Evolutionary conservation across 2,329 filamentous ascomycete genomes (phyloP), one percentile per base, ranked within the genome.

Genomic region (Colletotrichum zoysiae): DNA sequence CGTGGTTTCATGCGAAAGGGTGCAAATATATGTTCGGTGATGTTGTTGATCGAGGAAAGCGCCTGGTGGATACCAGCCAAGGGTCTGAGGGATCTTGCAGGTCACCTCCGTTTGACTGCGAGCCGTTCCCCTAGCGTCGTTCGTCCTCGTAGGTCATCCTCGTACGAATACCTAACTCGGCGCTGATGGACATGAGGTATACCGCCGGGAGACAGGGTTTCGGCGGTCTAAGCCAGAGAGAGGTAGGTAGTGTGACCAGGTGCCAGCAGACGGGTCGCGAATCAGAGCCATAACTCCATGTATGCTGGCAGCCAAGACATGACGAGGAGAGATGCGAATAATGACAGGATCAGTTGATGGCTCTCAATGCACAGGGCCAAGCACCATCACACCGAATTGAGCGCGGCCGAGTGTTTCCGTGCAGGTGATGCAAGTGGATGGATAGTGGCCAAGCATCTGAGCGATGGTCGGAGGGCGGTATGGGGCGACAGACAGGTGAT

Each of bases 101-200:
- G 33, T 14, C 60, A 14, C 26, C n/a, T 55, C 42, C n/a, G 48
- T 56, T 40, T 46, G 58, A 35, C 23, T 55, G 50, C 42, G 42
- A 68, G 57, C 44, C 42, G 35, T 62, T 57, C 56, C 50, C 57
- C 18, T 26, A 46, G 42, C 40, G 64, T 58, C n/a, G 16, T 12
- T 38, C 30, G 30, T 30, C 30, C 30, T 30, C 30, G 3, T 30
- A 30, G 30, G 64, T 58, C n/a, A 12, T 12, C 38, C 44, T 50
- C 46, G 40, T 20, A 16, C 59, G 4, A 30, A 30, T 30, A 40
- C 35, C 50, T 35, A 57, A 51, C 51, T 51, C 59, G 70, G 33
- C 44, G 59, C 18, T 69, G 58, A 65, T 69, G 48, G 59, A 33
- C 65, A 62, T 60, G 48, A 65, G 58, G 53, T 65, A 67, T 51